phyloP scores from a whole-genome alignment of 345 rosid genomes.

The Abelmoschus esculentus region DNA sequence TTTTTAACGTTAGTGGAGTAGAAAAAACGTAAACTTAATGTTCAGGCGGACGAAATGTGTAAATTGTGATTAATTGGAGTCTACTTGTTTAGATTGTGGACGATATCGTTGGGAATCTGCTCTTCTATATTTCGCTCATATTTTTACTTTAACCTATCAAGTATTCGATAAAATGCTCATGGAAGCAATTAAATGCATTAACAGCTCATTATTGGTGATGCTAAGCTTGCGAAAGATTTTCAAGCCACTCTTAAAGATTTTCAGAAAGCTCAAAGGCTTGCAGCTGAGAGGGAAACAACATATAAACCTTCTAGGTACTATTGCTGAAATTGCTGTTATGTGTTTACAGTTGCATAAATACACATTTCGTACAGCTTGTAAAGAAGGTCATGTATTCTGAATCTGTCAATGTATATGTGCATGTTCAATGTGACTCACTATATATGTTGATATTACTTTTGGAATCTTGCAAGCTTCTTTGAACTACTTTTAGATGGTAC shows the following conservation, averaged over 20 bases:
- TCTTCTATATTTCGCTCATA: too few relatives aligned
- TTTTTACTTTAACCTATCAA: too few relatives aligned
- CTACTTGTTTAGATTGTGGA: too few relatives aligned
- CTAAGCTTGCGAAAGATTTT: conserved; percentile 72
- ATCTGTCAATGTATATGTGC: neutral
- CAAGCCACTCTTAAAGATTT: conserved; percentile 55
- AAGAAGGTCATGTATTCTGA: neutral
- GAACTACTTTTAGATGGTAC: neutral
- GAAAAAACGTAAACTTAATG: conserved; percentile 7
- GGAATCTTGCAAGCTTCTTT: neutral
- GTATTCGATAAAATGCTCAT: too few relatives aligned
- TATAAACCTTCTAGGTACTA: conserved; percentile 51
- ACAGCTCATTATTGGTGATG: conserved; percentile 68
- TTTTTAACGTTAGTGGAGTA: conserved; percentile 7
- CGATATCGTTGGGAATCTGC: too few relatives aligned
- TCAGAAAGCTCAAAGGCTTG: conserved; percentile 72
- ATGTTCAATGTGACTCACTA: neutral
- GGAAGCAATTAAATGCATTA: too few relatives aligned
- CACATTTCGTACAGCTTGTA: neutral
- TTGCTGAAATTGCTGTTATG: neutral
- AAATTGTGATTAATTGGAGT: conserved; percentile 2
- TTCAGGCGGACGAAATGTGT: neutral
- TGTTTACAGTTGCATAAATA: neutral
- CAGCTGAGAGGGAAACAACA: conserved; percentile 59
- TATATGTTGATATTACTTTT: neutral